These are phyloP conservation scores for Phytophthora multivora DNA, from an alignment of 352 stramenopile genomes.

Conservation along the genomic window DNA sequence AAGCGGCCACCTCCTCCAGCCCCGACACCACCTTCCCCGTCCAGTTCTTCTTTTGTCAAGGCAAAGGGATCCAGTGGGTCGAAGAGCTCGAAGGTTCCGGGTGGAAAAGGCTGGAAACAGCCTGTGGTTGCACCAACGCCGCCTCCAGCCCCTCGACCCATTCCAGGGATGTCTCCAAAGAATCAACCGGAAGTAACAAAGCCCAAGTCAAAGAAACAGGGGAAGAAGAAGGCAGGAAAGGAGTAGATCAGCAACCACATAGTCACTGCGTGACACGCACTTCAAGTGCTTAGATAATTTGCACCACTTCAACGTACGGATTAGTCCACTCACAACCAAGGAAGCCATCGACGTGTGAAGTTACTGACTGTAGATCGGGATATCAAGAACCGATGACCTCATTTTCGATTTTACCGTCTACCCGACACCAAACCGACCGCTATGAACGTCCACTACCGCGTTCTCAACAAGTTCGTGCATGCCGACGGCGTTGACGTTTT, in stretches of 20 bases:
- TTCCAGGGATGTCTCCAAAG: constrained; percentile 47
- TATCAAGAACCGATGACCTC: neutral
- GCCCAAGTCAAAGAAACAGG: constrained; percentile 32
- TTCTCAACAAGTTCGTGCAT: constrained; percentile 1
- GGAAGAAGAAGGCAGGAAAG: constrained; percentile 42
- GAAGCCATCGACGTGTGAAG: too few species aligned
- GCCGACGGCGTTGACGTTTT: neutral
- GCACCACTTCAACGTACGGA: too few species aligned
- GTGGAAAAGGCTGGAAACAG: constrained; percentile 34
- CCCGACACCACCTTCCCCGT: constrained; percentile 13
- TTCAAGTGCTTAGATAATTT: constrained; percentile 21
- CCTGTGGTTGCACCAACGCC: constrained; percentile 3
- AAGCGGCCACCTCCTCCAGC: constrained; percentile 25
- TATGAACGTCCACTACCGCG: neutral
- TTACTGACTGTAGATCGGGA: neutral
- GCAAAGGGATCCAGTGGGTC: constrained; percentile 14
- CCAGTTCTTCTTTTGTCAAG: constrained; percentile 27
- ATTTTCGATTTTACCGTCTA: neutral
- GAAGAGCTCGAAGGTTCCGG: constrained; percentile 23
- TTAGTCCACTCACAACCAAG: too few species aligned
- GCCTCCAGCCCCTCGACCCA: constrained; percentile 19
- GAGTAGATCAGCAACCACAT: constrained; percentile 16
- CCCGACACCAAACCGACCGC: neutral
- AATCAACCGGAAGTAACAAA: constrained; percentile 30
- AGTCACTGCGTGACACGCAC: constrained; percentile 1